Evolutionary conservation across 768 basidiomycete genomes (phyloP), one percentile per base, ranked within the genome.

Genomic region (Agrocybe praecox): DNA sequence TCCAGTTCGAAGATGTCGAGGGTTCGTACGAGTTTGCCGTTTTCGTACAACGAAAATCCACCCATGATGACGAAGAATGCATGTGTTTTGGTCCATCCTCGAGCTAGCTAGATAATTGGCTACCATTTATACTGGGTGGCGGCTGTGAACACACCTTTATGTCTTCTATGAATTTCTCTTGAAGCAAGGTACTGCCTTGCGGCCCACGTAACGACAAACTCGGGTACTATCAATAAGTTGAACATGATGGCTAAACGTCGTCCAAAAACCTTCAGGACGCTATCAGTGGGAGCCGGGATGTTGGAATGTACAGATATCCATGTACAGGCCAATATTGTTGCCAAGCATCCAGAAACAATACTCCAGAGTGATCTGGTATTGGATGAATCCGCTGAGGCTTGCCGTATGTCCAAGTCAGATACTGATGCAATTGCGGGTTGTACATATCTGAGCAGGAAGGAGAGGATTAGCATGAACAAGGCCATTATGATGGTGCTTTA

Each of bases 41-140:
- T 68, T 61, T 71, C 69, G 67, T 36, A 65, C 24, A 60, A 55
- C 43, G 55, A 36, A 43, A 66, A 66, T 2, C 65, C 65, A 4
- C 65, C 65, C 65, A 66, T 66, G 7, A 60, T 18, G 29, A 61
- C 40, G 26, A 63, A 62, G 43, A 66, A 66, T 23, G 58, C 61
- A 11, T 66, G 65, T 10, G 49, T 49, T 6, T 46, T 49, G 6
- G 62, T 66, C 60, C 62, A 63, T 3, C 50, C 49, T 21, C 23
- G 51, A n/a, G 45, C 58, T 58, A 24, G n/a, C 18, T 11, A 23
- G 21, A 36, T 12, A 42, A 15, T 2, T 17, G 18, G 14, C 14
- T 19, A 22, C 7, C 23, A 22, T 33, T 12, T 12, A 29, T 11
- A 9, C n/a, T 17, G 0, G 7, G 1, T 15, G 24, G 21, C 18